Conservation (phyloP, 495 filamentous ascomycete species). For the Neurospora hispaniola region DNA sequence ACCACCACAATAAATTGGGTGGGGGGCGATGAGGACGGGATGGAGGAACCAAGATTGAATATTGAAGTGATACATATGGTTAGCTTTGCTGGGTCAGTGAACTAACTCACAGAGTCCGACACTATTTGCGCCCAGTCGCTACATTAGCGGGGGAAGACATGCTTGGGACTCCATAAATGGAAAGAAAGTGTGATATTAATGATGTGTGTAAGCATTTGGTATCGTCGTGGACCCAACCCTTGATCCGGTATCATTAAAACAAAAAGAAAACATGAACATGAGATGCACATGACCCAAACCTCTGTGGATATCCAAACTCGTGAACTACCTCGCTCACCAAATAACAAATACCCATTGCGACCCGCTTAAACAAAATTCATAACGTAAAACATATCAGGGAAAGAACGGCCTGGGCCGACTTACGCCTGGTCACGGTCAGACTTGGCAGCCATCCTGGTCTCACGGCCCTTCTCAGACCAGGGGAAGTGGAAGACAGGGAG, state of each 20-base stretch:
- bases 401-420: not conserved
- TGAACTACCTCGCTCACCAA: not conserved
- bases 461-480: constrained; percentile 80
- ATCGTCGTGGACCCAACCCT: not conserved
- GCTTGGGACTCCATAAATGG: not conserved
- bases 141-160: not conserved
- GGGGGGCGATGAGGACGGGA: not conserved
- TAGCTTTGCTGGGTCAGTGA: too few relatives aligned
- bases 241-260: not conserved
- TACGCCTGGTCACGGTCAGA: constrained; percentile 25
- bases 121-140: not conserved
- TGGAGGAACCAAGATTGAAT: not conserved
- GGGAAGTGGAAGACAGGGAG: constrained; percentile 94
- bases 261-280: not conserved
- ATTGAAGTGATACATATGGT: too few relatives aligned
- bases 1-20: not conserved
- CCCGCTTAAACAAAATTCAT: not conserved
- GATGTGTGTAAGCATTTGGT: not conserved
- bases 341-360: not conserved
- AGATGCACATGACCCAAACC: not conserved
- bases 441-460: constrained; percentile 33
- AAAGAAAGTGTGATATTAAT: not conserved
- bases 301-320: not conserved
- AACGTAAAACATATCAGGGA: not conserved
- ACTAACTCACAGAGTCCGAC: too few relatives aligned